Evolutionary conservation across 169 alveolate species (phyloP).

Genomic region (Plasmodium gonderi): DNA sequence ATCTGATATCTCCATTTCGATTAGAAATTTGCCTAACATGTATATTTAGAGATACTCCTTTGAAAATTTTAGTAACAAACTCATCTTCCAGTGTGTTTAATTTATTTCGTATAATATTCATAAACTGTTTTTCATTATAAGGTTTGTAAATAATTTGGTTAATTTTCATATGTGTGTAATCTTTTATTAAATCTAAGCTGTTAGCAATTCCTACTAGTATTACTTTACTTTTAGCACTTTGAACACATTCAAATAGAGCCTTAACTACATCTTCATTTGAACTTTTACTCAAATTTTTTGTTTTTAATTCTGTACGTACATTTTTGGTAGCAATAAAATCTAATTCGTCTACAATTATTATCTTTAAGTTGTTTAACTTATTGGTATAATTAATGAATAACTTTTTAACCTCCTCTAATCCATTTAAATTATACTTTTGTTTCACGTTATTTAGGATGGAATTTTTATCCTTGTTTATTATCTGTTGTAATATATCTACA

Average conservation of each 20-base stretch:
- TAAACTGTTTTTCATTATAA: constrained; percentile 57
- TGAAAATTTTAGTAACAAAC: constrained; percentile 40
- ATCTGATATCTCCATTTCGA: constrained; percentile 63
- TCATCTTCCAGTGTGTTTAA: constrained; percentile 50
- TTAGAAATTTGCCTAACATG: constrained; percentile 73
- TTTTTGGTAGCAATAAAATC: constrained; percentile 64
- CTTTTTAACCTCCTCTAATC: constrained; percentile 58
- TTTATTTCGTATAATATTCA: constrained; percentile 41
- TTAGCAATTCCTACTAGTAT: constrained; percentile 66
- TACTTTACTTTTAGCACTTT: constrained; percentile 30
- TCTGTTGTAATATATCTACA: constrained; percentile 66
- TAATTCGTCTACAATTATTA: constrained; percentile 56
- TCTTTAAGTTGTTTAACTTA: constrained; percentile 61
- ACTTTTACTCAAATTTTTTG: not conserved
- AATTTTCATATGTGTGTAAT: constrained; percentile 59
- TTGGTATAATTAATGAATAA: constrained; percentile 47
- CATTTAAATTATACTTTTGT: constrained; percentile 47
- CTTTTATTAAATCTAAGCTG: constrained; percentile 61
- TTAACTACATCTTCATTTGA: constrained; percentile 57
- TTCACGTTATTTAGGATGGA: constrained; percentile 23
- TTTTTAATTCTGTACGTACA: constrained; percentile 44
- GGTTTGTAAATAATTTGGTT: constrained; percentile 71
- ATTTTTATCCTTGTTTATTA: constrained; percentile 41
- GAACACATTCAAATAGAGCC: constrained; percentile 49
- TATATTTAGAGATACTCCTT: constrained; percentile 64